These are phyloP conservation scores for Starmerella bombicola DNA, from an alignment of 805 yeast genomes.

Conservation along the genomic window DNA sequence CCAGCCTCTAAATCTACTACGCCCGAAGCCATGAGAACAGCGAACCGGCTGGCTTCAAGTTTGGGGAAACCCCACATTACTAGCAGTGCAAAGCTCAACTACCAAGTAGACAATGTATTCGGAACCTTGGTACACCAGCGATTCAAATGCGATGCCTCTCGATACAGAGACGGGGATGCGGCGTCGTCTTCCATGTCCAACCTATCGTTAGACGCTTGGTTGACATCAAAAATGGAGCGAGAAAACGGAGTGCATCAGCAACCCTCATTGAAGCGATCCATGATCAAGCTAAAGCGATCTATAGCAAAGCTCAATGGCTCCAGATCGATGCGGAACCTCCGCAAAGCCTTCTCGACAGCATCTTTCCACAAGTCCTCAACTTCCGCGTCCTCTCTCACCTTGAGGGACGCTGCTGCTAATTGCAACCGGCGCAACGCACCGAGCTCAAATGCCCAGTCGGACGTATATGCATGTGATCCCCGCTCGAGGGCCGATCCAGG, in stretches of 20 bases:
- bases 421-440: not conserved
- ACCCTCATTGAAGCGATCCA: conserved; percentile 15
- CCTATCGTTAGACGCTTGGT: conserved; percentile 17
- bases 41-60: conserved; percentile 64
- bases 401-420: not conserved
- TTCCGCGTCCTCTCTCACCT: not conserved
- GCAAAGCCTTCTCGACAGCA: conserved; percentile 13
- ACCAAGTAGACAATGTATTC: conserved; percentile 84
- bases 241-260: conserved; percentile 2
- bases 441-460: not conserved
- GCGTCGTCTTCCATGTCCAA: conserved; percentile 12
- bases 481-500: not conserved
- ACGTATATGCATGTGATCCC: not conserved
- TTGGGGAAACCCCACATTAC: conserved; percentile 92
- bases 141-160: conserved; percentile 8
- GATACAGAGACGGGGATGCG: conserved; percentile 4
- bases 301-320: conserved; percentile 13
- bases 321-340: conserved; percentile 17
- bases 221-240: conserved; percentile 11
- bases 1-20: conserved; percentile 41
- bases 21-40: conserved; percentile 66
- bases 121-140: conserved; percentile 76
- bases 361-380: conserved; percentile 7
- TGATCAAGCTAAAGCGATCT: conserved; percentile 17
- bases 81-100: conserved; percentile 80